Percentiles rank a stretch among this genome's conserved stretches.
Conservation (phyloP, 441 rosid genomes). For the Euphorbia schlechtendalii region DNA sequence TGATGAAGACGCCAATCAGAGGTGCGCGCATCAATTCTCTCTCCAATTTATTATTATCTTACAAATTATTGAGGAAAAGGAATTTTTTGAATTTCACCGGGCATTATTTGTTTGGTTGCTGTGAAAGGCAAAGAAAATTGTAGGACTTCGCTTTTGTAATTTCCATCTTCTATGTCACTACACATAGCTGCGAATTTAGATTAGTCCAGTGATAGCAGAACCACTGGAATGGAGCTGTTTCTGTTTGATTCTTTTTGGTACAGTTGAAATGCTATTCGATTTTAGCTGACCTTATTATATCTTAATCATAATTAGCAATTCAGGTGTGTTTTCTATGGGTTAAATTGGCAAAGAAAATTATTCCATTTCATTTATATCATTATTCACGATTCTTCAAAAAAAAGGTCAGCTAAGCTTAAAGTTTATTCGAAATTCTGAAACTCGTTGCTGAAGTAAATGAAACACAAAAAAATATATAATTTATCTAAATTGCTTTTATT, state of each 20-base stretch:
- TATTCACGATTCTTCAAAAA: too few species aligned
- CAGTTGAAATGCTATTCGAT: not conserved
- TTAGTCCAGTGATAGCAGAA: too few species aligned
- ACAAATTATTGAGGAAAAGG: not conserved
- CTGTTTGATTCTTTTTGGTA: not conserved
- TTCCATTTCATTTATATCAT: too few species aligned
- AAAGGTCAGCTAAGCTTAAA: not conserved
- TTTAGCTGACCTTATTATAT: too few species aligned
- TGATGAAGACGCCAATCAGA: constrained; percentile 42
- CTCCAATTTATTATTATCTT: not conserved
- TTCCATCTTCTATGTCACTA: not conserved
- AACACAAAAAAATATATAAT: too few species aligned
- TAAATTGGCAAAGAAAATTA: too few species aligned
- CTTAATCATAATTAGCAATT: too few species aligned
- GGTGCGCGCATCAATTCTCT: constrained; percentile 32
- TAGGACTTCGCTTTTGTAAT: not conserved
- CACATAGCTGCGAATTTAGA: not conserved
- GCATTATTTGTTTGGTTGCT: constrained; percentile 6
- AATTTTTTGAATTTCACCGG: not conserved
- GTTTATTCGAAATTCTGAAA: not conserved
- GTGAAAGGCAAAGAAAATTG: not conserved
- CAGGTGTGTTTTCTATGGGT: too few species aligned
- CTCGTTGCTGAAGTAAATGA: not conserved
- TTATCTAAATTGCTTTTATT: not conserved
- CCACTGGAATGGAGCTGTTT: too few species aligned